Evolutionary conservation across 2,329 filamentous ascomycete species (phyloP).

Genomic region (Trichoderma sp.): DNA sequence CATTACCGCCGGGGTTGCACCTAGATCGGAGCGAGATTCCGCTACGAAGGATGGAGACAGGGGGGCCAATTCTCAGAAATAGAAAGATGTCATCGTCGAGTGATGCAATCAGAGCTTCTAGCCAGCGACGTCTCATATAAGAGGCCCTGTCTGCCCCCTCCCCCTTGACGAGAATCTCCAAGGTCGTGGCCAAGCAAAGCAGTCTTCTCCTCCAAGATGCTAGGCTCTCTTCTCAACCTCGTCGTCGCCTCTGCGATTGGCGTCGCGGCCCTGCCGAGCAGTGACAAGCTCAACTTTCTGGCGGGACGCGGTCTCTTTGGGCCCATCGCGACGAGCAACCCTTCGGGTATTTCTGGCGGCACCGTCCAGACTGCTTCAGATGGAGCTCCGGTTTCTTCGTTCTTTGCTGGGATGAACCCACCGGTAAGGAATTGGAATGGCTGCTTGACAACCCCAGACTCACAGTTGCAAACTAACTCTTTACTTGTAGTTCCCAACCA

Average conservation of each 20-base stretch:
- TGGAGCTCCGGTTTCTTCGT: slow-evolving; percentile 31
- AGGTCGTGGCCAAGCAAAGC: slow-evolving; percentile 23
- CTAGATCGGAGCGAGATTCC: slow-evolving; percentile 26
- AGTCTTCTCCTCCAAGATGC: slow-evolving; percentile 16
- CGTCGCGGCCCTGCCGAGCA: slow-evolving; percentile 23
- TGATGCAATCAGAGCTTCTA: slow-evolving; percentile 10
- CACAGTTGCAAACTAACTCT: not conserved
- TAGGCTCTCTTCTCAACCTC: slow-evolving; percentile 22
- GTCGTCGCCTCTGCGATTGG: slow-evolving; percentile 25
- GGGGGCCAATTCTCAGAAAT: not conserved
- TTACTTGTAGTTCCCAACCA: slow-evolving; percentile 33
- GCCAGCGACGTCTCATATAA: not conserved
- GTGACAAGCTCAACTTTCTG: slow-evolving; percentile 16
- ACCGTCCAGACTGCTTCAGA: slow-evolving; percentile 27
- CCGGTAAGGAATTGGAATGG: slow-evolving; percentile 29
- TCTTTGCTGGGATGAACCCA: slow-evolving; percentile 35
- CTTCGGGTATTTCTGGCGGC: slow-evolving; percentile 32
- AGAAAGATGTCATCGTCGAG: not conserved
- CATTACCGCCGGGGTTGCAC: slow-evolving; percentile 24
- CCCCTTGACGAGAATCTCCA: not conserved
- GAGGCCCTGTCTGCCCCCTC: not conserved
- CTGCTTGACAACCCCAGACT: not conserved
- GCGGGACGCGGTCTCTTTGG: slow-evolving; percentile 29
- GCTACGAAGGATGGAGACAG: not conserved
- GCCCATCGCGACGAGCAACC: slow-evolving; percentile 33